A percentile compares a stretch with the other conserved stretches of the same genome.
Conservation (phyloP, 257 asterid genomes). For the Vinca minor region DNA sequence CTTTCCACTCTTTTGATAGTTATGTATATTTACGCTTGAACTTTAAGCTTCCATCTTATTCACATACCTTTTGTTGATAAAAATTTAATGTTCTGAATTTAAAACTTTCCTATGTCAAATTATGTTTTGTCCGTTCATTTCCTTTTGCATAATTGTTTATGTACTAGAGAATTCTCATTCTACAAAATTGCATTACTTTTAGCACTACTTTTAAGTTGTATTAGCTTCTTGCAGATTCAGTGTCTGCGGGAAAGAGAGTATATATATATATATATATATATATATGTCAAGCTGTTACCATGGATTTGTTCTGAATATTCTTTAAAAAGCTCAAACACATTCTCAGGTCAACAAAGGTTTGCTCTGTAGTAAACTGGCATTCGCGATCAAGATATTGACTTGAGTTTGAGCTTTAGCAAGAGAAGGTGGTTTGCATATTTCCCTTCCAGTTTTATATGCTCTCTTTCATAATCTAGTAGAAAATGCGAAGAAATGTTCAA, state of each 20-base stretch:
- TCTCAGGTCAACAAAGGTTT: constrained; percentile 4
- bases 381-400: constrained; percentile 3
- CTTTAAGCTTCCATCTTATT: background rate
- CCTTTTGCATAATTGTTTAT: background rate
- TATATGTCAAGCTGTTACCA: background rate
- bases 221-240: background rate
- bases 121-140: background rate
- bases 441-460: background rate
- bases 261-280: too few relatives aligned
- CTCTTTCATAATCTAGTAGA: background rate
- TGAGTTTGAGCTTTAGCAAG: background rate
- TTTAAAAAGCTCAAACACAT: background rate
- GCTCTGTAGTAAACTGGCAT: background rate
- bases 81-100: background rate
- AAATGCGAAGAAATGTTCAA: background rate
- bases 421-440: constrained; percentile 5
- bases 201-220: background rate
- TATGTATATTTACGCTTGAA: background rate
- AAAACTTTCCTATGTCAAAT: background rate
- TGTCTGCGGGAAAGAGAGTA: background rate
- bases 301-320: background rate
- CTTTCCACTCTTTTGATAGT: background rate
- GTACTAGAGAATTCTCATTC: background rate
- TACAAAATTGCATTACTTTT: background rate
- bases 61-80: background rate